Conservation (phyloP, 768 basidiomycete species). For the Mycena vulgaris region DNA sequence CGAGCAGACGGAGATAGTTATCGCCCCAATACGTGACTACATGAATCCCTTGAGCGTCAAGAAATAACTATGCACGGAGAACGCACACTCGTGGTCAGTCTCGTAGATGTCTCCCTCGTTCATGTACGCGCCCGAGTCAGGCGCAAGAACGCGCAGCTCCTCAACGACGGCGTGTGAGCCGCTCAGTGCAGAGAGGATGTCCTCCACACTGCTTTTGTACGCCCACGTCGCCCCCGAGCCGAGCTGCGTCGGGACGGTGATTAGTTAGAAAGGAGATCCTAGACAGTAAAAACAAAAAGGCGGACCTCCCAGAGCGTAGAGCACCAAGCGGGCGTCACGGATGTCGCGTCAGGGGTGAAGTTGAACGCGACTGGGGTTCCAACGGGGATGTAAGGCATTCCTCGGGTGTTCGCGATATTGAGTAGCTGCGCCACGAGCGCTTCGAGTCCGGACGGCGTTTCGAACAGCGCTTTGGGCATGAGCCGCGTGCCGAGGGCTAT, state of each 20-base stretch:
- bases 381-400: conserved; percentile 24
- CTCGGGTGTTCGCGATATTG: conserved; percentile 35
- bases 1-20: conserved; percentile 49
- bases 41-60: no score
- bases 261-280: no score
- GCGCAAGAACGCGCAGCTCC: conserved; percentile 33
- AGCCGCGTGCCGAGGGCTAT: conserved; percentile 44
- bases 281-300: no score
- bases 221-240: neutral
- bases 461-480: conserved; percentile 45
- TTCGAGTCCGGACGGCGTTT: conserved; percentile 36
- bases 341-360: conserved; percentile 25
- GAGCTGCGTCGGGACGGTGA: conserved; percentile 1
- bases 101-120: conserved; percentile 55
- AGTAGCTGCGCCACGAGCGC: conserved; percentile 28
- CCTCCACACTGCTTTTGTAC: conserved; percentile 9
- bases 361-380: conserved; percentile 32
- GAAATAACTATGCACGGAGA: neutral
- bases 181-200: conserved; percentile 8
- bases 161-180: conserved; percentile 20
- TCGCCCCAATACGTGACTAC: conserved; percentile 51
- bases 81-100: conserved; percentile 44
- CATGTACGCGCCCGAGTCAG: conserved; percentile 40
- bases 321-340: conserved; percentile 39
- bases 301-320: conserved; percentile 31